Evolutionary conservation across 2,329 filamentous ascomycete genomes (phyloP), one percentile per base, ranked within the genome.

Genomic region (Scedosporium boydii): DNA sequence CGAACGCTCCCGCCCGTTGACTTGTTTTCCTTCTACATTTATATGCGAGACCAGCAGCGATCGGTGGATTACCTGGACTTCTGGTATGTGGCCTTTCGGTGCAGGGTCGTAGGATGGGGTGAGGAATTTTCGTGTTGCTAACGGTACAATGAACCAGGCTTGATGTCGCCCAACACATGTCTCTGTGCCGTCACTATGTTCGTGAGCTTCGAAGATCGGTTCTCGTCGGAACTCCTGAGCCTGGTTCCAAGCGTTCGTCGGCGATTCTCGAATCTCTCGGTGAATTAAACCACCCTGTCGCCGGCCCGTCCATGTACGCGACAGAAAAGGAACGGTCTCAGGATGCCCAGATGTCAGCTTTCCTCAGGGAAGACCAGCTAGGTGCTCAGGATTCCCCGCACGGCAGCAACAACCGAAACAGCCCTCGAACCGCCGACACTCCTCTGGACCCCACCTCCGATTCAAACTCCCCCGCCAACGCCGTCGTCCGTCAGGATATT

Each of bases 91-190:
- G 5, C 38, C 7, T 42, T 27, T 27, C 18, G 26, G 12, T n/a
- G 9, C 14, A 23, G 6, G 7, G 9, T 26, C 3, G 57, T 9
- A 21, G 26, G 16, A 18, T 51, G 0, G 16, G 41, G 29, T 10
- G 55, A 21, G 27, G 12, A 16, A 23, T 38, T 48, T 51, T n/a
- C 57, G 10, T 34, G 3, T 21, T 21, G 23, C 66, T 63, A 53
- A 67, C 16, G 27, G 23, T 26, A 16, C 59, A 44, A 44, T 58
- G 57, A 48, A 62, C 60, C 69, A 98, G 93, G 95, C 91, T 99
- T 69, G 95, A 99, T 87, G 95, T 99, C 64, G 93, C 95, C 16
- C 95, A 99, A 73, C 95, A 99, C 77, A 97, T 98, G 88, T 96
- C 93, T 23, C 83, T 99, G 63, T 99, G 91, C 74, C 89, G 96